Conservation (phyloP, 2,329 filamentous ascomycete genomes). For the Penicillium rolfsii region DNA sequence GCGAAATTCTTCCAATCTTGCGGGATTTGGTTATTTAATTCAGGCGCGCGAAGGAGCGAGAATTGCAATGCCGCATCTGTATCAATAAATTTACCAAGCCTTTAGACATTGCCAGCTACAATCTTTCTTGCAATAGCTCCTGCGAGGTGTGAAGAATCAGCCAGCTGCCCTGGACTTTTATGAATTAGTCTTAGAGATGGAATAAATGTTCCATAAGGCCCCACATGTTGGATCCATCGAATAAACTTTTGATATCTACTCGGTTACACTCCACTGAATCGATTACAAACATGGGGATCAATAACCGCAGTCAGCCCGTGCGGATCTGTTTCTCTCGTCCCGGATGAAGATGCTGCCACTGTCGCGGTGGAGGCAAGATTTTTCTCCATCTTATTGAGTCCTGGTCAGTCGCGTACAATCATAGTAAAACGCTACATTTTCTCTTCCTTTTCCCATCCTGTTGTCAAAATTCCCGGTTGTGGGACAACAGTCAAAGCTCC, state of each 20-base stretch:
- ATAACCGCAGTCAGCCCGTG: constrained; percentile 35
- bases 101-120: constrained; percentile 44
- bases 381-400: constrained; percentile 45
- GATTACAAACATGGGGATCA: constrained; percentile 16
- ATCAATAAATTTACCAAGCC: constrained; percentile 52
- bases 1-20: constrained; percentile 37
- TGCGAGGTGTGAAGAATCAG: background rate
- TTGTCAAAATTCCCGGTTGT: constrained; percentile 54
- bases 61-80: constrained; percentile 36
- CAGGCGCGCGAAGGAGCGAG: background rate
- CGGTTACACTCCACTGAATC: constrained; percentile 12
- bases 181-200: background rate
- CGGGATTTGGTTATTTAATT: background rate
- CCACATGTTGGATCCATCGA: constrained; percentile 9
- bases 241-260: background rate
- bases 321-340: constrained; percentile 50
- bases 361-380: constrained; percentile 52
- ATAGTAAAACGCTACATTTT: background rate
- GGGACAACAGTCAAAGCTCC: constrained; percentile 50
- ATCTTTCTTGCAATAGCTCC: background rate
- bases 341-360: constrained; percentile 53
- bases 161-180: background rate
- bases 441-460: constrained; percentile 20
- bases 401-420: too few relatives aligned
- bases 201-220: constrained; percentile 11